A percentile compares a stretch with the other conserved stretches of the same genome.
These are phyloP conservation scores for Nepenthes mirabilis DNA, from an alignment of 148 eudicot genomes.

Conservation along the genomic window DNA sequence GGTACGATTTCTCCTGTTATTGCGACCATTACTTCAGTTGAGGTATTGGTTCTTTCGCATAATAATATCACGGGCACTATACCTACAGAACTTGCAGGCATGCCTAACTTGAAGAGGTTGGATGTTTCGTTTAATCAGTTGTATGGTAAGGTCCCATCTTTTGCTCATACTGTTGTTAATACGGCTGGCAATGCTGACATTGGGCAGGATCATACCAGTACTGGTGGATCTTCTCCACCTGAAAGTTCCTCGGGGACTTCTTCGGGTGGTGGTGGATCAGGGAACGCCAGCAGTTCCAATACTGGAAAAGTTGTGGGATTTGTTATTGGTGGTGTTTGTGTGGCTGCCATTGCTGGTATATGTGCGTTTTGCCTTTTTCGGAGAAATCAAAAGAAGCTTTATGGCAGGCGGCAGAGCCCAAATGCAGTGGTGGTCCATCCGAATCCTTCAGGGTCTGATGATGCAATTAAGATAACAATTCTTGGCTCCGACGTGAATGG, in stretches of 20 bases:
- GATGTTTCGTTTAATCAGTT: slow-evolving; percentile 61
- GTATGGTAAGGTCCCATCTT: slow-evolving; percentile 44
- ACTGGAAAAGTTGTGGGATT: slow-evolving; percentile 48
- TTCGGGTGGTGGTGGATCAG: slow-evolving; percentile 9
- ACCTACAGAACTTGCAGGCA: slow-evolving; percentile 41
- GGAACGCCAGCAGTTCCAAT: slow-evolving; percentile 16
- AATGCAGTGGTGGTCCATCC: slow-evolving; percentile 53
- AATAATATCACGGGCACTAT: slow-evolving; percentile 63
- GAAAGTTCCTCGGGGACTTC: slow-evolving; percentile 12
- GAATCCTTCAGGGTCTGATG: slow-evolving; percentile 46
- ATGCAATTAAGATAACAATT: slow-evolving; percentile 49
- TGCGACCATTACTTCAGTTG: slow-evolving; percentile 36
- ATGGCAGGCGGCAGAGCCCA: slow-evolving; percentile 35
- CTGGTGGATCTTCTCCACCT: slow-evolving; percentile 8
- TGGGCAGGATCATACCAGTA: slow-evolving; percentile 33
- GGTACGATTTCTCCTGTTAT: slow-evolving; percentile 63
- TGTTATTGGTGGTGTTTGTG: slow-evolving; percentile 36
- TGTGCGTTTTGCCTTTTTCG: slow-evolving; percentile 32
- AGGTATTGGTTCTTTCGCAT: slow-evolving; percentile 35
- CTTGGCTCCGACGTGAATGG: slow-evolving; percentile 28
- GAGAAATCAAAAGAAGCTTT: slow-evolving; percentile 29
- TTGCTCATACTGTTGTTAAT: slow-evolving; percentile 28
- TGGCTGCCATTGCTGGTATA: slow-evolving; percentile 26
- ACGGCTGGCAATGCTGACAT: slow-evolving; percentile 39
- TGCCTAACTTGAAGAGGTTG: slow-evolving; percentile 39